Base-by-base conservation (phyloP, 2,329 filamentous ascomycete species). In the Diaporthe citri region DNA sequence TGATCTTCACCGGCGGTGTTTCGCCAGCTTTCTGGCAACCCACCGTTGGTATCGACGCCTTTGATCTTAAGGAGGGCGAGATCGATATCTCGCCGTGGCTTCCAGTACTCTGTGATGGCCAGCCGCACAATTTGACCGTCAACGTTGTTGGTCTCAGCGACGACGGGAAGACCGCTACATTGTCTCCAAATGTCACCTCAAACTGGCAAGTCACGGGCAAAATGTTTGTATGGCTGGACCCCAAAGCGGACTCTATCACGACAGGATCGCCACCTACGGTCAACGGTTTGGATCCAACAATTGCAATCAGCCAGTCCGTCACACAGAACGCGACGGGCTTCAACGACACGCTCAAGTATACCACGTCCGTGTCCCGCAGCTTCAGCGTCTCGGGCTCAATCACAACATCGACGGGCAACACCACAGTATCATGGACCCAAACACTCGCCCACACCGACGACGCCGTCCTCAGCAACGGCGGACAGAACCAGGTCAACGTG, bases 81-180 rank as follows among this genome's bases (percentile, higher is more conserved):
- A 94, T 97, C 77, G 94, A 97, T 79, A 91, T 97, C 56, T 93
- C 94, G 1, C 92, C 94, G 0, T 96, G 93, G 86, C 85, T 97
- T 4, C 90, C 93, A 0, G 75, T 93, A 0, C 86, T 97, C 0
- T 92, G 90, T 77, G 91, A 96, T 78, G 92, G 91, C 0, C 78
- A 85, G 2, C 78, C 86, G 6, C 93, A 96, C 81, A 90, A 84
- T 0, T 94, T 96, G 79, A 88, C 90, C 71, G 90, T 97, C 64
- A 85, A 87, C n/a, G 88, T 97, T 4, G 87, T 88, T 0, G 94
- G 93, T 0, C 84, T 96, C 7, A 83, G 91, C 59, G 90, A 94
- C 77, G 80, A 88, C 73, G 81, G 84, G 13, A 87, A 86, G 12
- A 83, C 80, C 28, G 88, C 87, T 1, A 81, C 79, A 0, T 81